These are phyloP conservation scores for Corchorus capsularis DNA, from an alignment of 345 rosid genomes.

Conservation along the genomic window DNA sequence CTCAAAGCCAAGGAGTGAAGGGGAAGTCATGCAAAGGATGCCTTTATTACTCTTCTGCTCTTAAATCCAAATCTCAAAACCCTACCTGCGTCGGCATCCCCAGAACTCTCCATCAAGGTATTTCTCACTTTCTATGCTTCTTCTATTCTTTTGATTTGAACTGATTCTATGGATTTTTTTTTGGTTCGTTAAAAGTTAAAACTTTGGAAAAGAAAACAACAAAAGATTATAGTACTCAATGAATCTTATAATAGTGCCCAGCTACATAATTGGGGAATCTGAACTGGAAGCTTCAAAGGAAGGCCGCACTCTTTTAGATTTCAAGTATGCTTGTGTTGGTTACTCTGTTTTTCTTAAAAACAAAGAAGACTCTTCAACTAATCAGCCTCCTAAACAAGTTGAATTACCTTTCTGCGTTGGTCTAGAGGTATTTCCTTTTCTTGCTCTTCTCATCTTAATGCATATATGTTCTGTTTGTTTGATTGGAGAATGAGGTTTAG, in stretches of 20 bases:
- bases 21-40: conserved; percentile 56
- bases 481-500: background rate
- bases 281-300: conserved; percentile 46
- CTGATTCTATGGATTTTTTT: background rate
- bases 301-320: conserved; percentile 37
- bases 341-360: conserved; percentile 44
- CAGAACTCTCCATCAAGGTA: conserved; percentile 42
- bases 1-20: conserved; percentile 18
- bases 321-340: conserved; percentile 50
- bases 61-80: conserved; percentile 36
- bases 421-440: conserved; percentile 41
- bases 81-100: conserved; percentile 53
- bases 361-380: conserved; percentile 31
- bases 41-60: conserved; percentile 42
- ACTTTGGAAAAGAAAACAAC: background rate
- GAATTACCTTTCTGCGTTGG: conserved; percentile 49
- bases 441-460: background rate
- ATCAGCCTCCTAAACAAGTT: conserved; percentile 26
- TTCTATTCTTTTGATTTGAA: background rate
- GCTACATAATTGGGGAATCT: conserved; percentile 36
- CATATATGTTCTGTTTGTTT: background rate
- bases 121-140: background rate
- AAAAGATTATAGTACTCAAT: conserved; percentile 8
- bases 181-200: conserved; percentile 6
- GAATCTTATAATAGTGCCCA: conserved; percentile 35